These are phyloP conservation scores for Corylus heterophylla DNA, from an alignment of 306 rosid genomes.

Conservation along the genomic window DNA sequence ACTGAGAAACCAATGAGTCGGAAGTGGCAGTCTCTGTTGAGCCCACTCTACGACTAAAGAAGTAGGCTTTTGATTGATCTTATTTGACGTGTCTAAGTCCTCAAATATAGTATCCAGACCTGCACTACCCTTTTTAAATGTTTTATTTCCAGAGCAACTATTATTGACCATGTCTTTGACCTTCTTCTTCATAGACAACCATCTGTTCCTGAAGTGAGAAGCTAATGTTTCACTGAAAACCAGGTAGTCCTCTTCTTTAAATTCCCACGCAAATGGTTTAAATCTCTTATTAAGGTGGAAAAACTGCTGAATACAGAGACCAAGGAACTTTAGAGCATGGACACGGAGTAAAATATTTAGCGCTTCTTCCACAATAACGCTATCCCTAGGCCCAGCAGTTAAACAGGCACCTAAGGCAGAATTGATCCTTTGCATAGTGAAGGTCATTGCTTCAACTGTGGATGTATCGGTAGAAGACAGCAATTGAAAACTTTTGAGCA, in stretches of 20 bases:
- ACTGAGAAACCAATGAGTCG: conserved; percentile 75
- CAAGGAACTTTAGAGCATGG: conserved; percentile 63
- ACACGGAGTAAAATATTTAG: conserved; percentile 52
- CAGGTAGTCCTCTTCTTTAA: conserved; percentile 65
- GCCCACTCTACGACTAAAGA: conserved; percentile 76
- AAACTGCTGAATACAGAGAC: conserved; percentile 50
- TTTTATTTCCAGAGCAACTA: conserved; percentile 31
- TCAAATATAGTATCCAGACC: conserved; percentile 74
- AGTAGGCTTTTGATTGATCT: conserved; percentile 30
- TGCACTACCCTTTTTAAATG: conserved; percentile 40
- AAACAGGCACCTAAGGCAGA: conserved; percentile 57
- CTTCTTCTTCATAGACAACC: conserved; percentile 74
- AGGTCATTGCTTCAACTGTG: conserved; percentile 47
- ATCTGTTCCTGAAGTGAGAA: conserved; percentile 78
- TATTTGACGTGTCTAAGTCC: conserved; percentile 55
- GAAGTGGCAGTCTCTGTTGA: conserved; percentile 88
- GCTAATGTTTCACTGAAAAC: conserved; percentile 58
- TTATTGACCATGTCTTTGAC: conserved; percentile 36
- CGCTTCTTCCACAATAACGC: conserved; percentile 47
- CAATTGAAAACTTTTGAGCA: conserved; percentile 50
- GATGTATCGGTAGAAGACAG: conserved; percentile 25
- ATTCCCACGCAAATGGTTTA: conserved; percentile 57
- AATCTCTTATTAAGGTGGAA: conserved; percentile 37
- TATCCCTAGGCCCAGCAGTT: conserved; percentile 77
- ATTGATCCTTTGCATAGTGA: conserved; percentile 47